Conservation (phyloP, 148 eudicot genomes). For the Talinum fruticosum region DNA sequence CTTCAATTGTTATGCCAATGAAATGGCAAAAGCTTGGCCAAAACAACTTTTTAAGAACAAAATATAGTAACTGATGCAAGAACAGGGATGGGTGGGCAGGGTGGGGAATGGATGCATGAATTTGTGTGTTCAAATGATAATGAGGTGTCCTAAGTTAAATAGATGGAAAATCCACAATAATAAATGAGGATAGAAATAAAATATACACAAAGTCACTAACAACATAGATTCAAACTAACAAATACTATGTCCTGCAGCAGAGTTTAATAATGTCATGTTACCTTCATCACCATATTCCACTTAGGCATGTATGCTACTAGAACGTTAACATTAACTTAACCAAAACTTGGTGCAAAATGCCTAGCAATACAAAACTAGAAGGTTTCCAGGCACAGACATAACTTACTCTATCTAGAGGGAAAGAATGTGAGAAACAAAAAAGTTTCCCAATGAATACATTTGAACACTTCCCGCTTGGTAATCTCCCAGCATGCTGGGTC, state of each 20-base stretch:
- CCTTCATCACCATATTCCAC: too few species aligned
- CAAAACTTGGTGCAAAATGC: not conserved
- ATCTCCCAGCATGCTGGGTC: slow-evolving; percentile 29
- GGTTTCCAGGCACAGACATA: slow-evolving; percentile 2
- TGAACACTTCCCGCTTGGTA: slow-evolving; percentile 36
- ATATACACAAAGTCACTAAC: not conserved
- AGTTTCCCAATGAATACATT: slow-evolving; percentile 54
- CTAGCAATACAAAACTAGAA: not conserved
- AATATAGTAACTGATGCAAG: not conserved
- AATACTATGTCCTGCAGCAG: not conserved
- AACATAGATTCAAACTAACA: not conserved
- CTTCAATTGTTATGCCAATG: not conserved
- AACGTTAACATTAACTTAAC: not conserved
- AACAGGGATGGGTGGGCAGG: not conserved
- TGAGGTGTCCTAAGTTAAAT: not conserved
- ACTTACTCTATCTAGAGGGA: slow-evolving; percentile 73
- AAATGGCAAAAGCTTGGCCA: not conserved
- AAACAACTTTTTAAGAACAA: not conserved
- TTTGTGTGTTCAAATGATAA: not conserved
- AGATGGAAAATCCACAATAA: not conserved
- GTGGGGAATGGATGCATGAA: too few species aligned
- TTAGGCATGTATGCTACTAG: not conserved
- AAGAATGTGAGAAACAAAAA: slow-evolving; percentile 60
- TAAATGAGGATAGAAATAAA: not conserved
- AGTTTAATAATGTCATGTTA: not conserved